A percentile compares a stretch with the other conserved stretches of the same genome.
Evolutionary conservation across 768 basidiomycete species (phyloP).

Genomic region (Sarcomyxa edulis): DNA sequence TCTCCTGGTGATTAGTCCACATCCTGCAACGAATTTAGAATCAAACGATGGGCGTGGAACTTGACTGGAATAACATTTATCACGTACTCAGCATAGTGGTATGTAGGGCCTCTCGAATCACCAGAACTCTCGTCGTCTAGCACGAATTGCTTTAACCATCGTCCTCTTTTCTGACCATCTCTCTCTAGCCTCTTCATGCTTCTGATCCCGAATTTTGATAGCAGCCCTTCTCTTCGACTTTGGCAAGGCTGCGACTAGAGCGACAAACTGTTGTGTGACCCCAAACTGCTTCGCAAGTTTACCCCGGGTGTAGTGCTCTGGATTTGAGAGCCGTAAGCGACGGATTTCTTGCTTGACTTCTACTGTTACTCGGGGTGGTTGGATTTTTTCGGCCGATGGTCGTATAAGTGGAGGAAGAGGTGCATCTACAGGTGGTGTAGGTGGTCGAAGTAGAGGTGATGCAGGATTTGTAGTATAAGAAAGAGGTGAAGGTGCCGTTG

Average conservation of each 20-base stretch:
- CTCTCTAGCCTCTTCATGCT: slow-evolving; percentile 40
- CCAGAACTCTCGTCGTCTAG: slow-evolving; percentile 71
- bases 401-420: slow-evolving; percentile 46
- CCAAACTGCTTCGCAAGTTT: slow-evolving; percentile 74
- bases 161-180: slow-evolving; percentile 71
- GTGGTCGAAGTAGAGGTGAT: slow-evolving; percentile 61
- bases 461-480: slow-evolving; percentile 66
- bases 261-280: slow-evolving; percentile 66
- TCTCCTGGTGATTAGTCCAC: too few relatives aligned
- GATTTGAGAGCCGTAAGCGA: slow-evolving; percentile 51
- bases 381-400: slow-evolving; percentile 27
- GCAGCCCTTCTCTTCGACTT: slow-evolving; percentile 40
- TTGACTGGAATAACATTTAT: too few relatives aligned
- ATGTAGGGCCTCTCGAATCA: too few relatives aligned
- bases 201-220: slow-evolving; percentile 36
- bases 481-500: slow-evolving; percentile 65
- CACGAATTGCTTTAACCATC: slow-evolving; percentile 55
- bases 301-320: slow-evolving; percentile 51
- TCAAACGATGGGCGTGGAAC: too few relatives aligned
- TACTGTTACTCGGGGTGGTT: slow-evolving; percentile 39
- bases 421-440: slow-evolving; percentile 13
- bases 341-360: slow-evolving; percentile 53
- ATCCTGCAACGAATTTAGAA: too few relatives aligned
- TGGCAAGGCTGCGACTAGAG: slow-evolving; percentile 56
- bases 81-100: too few relatives aligned